phyloP scores from a whole-genome alignment of 306 rosid species.

The Vicia faba region DNA sequence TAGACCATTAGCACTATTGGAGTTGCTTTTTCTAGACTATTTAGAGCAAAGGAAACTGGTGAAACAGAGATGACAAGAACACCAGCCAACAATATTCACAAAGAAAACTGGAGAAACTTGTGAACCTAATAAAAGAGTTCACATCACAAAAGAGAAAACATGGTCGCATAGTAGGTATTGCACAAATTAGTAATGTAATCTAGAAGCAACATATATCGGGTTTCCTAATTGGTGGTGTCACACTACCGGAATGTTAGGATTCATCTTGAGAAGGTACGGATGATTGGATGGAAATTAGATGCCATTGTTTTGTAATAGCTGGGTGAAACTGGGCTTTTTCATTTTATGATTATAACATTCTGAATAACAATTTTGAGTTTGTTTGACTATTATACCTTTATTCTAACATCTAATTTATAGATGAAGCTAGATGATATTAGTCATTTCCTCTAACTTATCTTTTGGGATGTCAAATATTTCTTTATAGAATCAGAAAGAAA shows the following conservation, averaged over 20 bases:
- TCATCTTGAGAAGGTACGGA: no score
- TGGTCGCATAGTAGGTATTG: background rate
- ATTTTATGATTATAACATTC: background rate
- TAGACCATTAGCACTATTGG: background rate
- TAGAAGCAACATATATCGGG: background rate
- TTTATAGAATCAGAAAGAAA: background rate
- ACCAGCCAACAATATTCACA: background rate
- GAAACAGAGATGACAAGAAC: background rate
- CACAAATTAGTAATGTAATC: background rate
- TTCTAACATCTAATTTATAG: slow-evolving; percentile 10
- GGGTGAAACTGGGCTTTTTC: background rate
- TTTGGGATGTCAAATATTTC: slow-evolving; percentile 2
- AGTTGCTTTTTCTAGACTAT: background rate
- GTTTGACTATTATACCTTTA: background rate
- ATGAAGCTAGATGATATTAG: slow-evolving; percentile 2
- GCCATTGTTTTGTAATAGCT: no score
- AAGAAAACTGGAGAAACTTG: background rate
- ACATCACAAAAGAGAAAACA: background rate
- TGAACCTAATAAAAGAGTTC: background rate
- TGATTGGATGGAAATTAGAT: no score
- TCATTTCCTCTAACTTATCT: slow-evolving; percentile 1
- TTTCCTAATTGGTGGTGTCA: no score
- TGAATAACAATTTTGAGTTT: background rate
- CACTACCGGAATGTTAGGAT: no score
- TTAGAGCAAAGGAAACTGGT: background rate